Percentiles rank a stretch among this genome's conserved stretches.
These are phyloP conservation scores for Polyplosphaeria fusca DNA, from an alignment of 495 filamentous ascomycete species.

Conservation along the genomic window DNA sequence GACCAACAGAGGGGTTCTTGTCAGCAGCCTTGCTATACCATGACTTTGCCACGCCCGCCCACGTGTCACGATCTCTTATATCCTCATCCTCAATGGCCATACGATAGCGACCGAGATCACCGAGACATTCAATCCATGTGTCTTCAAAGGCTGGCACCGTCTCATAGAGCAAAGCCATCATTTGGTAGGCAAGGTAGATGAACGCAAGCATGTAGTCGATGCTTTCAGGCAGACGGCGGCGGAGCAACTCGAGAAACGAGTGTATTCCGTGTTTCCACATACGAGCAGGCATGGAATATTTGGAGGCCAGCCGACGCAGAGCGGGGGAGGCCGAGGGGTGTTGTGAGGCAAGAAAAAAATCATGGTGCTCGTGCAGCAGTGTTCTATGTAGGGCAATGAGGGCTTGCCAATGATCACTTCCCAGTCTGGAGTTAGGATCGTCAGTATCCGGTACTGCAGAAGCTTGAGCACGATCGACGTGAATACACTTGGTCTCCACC, in stretches of 20 bases:
- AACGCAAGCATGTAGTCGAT: conserved; percentile 79
- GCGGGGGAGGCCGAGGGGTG: conserved; percentile 64
- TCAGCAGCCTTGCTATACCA: conserved; percentile 84
- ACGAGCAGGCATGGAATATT: conserved; percentile 75
- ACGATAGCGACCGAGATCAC: conserved; percentile 68
- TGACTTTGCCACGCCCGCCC: conserved; percentile 69
- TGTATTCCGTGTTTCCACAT: conserved; percentile 88
- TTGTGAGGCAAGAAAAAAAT: conserved; percentile 63
- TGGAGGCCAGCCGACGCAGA: conserved; percentile 57
- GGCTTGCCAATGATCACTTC: conserved; percentile 66
- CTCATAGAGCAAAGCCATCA: conserved; percentile 75
- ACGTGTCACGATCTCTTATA: conserved; percentile 67
- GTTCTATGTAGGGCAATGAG: conserved; percentile 70
- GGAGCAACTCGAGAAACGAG: conserved; percentile 68
- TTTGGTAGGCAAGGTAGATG: conserved; percentile 76
- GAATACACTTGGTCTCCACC: conserved; percentile 77
- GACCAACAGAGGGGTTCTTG: conserved; percentile 63
- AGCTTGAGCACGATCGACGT: conserved; percentile 57
- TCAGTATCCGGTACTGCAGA: conserved; percentile 17
- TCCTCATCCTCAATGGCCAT: conserved; percentile 80
- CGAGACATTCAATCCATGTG: conserved; percentile 89
- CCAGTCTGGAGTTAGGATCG: conserved; percentile 46
- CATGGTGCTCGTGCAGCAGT: conserved; percentile 47
- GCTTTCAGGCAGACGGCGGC: conserved; percentile 64
- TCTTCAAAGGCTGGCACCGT: conserved; percentile 73